A percentile compares a stretch with the other conserved stretches of the same genome.
These are phyloP conservation scores for Linnemannia exigua DNA, from an alignment of 192 early-diverging fungal genomes.

Conservation along the genomic window DNA sequence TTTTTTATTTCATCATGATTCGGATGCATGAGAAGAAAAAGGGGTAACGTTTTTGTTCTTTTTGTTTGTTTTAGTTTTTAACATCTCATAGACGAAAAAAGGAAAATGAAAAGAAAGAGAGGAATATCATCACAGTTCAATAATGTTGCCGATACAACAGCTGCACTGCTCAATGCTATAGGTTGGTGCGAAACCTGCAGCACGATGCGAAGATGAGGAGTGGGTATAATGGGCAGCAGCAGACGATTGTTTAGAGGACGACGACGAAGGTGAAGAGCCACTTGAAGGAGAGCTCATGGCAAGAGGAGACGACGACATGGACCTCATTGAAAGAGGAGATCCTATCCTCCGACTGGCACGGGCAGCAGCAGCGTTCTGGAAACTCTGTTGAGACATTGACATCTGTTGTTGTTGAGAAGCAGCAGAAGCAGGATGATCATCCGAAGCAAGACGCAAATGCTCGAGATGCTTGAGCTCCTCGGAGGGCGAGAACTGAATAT, in stretches of 20 bases:
- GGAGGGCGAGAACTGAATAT: conserved; percentile 22
- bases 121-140: conserved; percentile 18
- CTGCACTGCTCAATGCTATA: conserved; percentile 46
- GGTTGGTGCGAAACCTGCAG: neutral
- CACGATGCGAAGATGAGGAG: neutral
- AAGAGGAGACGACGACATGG: neutral
- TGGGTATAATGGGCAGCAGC: conserved; percentile 20
- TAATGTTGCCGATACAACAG: conserved; percentile 44
- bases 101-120: neutral
- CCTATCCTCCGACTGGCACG: conserved; percentile 28
- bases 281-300: neutral
- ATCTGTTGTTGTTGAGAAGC: neutral
- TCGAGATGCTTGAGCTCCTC: conserved; percentile 55
- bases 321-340: conserved; percentile 21
- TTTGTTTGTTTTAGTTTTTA: neutral
- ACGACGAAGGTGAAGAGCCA: neutral
- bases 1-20: neutral
- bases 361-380: conserved; percentile 25
- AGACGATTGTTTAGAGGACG: neutral
- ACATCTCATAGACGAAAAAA: neutral
- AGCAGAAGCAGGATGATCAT: neutral
- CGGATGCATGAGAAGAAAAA: neutral
- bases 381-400: neutral
- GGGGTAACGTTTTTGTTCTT: neutral
- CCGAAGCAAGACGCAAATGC: conserved; percentile 10